These are phyloP conservation scores for Taphrina wiesneri DNA, from an alignment of 1,139 yeast species.

Conservation along the genomic window DNA sequence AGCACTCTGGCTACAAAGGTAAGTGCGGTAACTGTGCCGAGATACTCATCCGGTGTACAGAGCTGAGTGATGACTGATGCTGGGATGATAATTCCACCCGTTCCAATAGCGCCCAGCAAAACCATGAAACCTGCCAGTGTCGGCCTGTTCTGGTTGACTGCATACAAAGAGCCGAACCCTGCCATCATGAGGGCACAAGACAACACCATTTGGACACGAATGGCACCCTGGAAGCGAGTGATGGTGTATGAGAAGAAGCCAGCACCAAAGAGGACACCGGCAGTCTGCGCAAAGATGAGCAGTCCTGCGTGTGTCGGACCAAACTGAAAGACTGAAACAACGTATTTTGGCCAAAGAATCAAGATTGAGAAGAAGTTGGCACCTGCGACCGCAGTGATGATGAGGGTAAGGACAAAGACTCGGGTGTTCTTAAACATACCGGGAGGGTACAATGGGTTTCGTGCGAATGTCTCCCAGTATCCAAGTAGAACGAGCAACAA, in stretches of 20 bases:
- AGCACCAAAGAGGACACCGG: conserved; percentile 26
- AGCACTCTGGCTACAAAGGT: conserved; percentile 31
- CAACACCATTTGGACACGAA: conserved; percentile 22
- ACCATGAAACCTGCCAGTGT: conserved; percentile 32
- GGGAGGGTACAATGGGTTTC: conserved; percentile 26
- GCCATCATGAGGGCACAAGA: conserved; percentile 28
- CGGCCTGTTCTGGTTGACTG: conserved; percentile 8
- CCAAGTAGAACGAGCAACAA: conserved; percentile 11
- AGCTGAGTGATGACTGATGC: conserved; percentile 32
- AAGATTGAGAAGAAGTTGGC: conserved; percentile 32
- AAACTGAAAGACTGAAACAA: conserved; percentile 6
- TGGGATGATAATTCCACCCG: conserved; percentile 31
- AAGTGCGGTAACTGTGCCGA: conserved; percentile 30
- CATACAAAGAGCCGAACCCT: conserved; percentile 16
- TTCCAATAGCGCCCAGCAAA: conserved; percentile 16
- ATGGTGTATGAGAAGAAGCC: conserved; percentile 32
- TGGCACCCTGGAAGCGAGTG: conserved; percentile 31
- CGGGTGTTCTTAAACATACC: conserved; percentile 32
- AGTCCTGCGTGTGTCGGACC: conserved; percentile 26
- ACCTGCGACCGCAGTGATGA: conserved; percentile 32
- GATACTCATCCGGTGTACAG: conserved; percentile 28
- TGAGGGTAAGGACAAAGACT: conserved; percentile 30
- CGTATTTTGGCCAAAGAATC: conserved; percentile 28
- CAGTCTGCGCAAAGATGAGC: conserved; percentile 26
- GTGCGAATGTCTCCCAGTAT: conserved; percentile 24